Conservation (phyloP, 2,329 filamentous ascomycete genomes). For the Nectriaceae sp. region DNA sequence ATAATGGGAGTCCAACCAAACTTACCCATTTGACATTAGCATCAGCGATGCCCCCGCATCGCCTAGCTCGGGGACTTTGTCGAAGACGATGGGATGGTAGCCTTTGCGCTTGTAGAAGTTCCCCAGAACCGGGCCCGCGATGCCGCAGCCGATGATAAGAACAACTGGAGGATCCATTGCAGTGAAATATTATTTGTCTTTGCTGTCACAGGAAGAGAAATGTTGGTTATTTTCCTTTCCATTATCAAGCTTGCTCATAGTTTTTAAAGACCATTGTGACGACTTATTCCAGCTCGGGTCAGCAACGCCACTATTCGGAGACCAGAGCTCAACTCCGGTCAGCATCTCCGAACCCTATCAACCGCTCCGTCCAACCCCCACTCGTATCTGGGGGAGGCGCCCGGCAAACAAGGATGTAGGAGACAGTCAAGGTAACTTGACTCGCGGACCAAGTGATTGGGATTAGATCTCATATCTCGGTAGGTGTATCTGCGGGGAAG, state of each 20-base stretch:
- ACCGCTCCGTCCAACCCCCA: neutral
- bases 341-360: neutral
- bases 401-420: neutral
- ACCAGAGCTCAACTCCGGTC: neutral
- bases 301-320: neutral
- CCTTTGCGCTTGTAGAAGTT: constrained; percentile 25
- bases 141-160: constrained; percentile 27
- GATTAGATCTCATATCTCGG: neutral
- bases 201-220: too few species aligned
- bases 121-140: constrained; percentile 24
- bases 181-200: too few species aligned
- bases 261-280: too few species aligned
- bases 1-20: neutral
- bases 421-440: neutral
- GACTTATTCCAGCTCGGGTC: too few species aligned
- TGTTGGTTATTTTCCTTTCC: too few species aligned
- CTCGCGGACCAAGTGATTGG: neutral
- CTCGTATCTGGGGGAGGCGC: neutral
- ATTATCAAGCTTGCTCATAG: too few species aligned
- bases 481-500: neutral
- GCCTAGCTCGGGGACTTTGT: constrained; percentile 20
- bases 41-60: constrained; percentile 28
- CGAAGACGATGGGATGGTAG: constrained; percentile 28
- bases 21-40: constrained; percentile 27
- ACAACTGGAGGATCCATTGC: constrained; percentile 12